Evolutionary conservation across 139 green algal genomes (phyloP).

Genomic region (Desmodesmus armatus): DNA sequence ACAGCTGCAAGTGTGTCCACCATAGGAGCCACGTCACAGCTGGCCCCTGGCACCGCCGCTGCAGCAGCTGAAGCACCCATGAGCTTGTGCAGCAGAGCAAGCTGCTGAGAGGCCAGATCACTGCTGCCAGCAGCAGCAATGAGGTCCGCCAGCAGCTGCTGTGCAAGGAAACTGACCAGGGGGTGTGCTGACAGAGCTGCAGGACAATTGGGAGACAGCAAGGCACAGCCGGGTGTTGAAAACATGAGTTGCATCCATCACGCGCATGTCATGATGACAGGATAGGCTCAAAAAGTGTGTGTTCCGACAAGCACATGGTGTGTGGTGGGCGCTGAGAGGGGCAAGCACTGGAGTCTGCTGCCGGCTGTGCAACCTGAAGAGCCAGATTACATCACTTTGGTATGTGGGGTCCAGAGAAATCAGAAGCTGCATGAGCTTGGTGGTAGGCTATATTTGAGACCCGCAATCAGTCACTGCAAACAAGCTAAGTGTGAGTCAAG

Average conservation of each 20-base stretch:
- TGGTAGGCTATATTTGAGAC: too few species aligned
- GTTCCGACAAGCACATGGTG: too few species aligned
- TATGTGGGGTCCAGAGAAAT: neutral
- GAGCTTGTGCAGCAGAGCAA: slow-evolving; percentile 5
- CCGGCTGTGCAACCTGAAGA: neutral
- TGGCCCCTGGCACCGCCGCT: neutral
- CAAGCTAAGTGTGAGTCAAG: too few species aligned
- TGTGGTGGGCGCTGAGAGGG: too few species aligned
- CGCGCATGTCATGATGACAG: too few species aligned
- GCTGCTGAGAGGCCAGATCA: slow-evolving; percentile 1
- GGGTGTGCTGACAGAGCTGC: slow-evolving; percentile 12
- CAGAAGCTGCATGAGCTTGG: neutral
- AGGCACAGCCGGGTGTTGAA: too few species aligned
- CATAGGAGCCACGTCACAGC: neutral
- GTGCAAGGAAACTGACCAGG: slow-evolving; percentile 8
- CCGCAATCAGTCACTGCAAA: too few species aligned
- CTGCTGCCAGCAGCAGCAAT: neutral
- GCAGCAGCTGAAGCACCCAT: neutral
- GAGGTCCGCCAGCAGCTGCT: slow-evolving; percentile 27
- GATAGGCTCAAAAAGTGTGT: too few species aligned
- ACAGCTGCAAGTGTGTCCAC: slow-evolving; percentile 4
- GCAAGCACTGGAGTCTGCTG: neutral
- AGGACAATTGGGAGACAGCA: neutral
- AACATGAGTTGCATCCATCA: too few species aligned
- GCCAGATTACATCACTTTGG: neutral